Conservation (phyloP, 352 stramenopile genomes). For the Elongisporangium undulatum region DNA sequence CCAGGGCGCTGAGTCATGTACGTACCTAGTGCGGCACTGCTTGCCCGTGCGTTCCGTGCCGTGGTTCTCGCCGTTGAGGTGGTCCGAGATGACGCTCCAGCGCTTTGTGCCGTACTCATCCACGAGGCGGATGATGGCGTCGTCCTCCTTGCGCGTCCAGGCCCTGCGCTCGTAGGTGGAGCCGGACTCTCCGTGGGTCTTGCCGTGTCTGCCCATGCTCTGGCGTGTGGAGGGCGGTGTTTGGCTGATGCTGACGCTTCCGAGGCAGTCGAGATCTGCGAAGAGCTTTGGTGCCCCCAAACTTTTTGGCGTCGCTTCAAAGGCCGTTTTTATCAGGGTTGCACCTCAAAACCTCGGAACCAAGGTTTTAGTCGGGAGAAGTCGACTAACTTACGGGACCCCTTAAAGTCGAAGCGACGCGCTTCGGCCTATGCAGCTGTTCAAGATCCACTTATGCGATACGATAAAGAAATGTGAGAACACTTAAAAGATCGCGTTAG, state of each 20-base stretch:
- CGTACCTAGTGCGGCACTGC: conserved; percentile 70
- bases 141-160: conserved; percentile 84
- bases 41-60: conserved; percentile 82
- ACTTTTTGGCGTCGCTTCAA: neutral
- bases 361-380: neutral
- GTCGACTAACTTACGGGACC: neutral
- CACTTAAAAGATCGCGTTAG: neutral
- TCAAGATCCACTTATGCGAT: neutral
- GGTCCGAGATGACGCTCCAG: conserved; percentile 85
- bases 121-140: conserved; percentile 80
- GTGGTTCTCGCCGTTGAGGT: conserved; percentile 82
- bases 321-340: neutral
- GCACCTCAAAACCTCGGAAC: neutral
- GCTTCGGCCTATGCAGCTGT: neutral
- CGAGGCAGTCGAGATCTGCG: neutral
- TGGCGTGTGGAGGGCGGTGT: neutral
- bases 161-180: conserved; percentile 80
- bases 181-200: conserved; percentile 31
- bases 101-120: conserved; percentile 86
- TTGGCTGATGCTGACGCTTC: conserved; percentile 1
- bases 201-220: conserved; percentile 53
- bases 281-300: neutral
- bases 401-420: neutral
- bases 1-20: neutral
- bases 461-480: neutral